Conservation (phyloP, 177 flowering plant species). For the Tripterygium wilfordii region DNA sequence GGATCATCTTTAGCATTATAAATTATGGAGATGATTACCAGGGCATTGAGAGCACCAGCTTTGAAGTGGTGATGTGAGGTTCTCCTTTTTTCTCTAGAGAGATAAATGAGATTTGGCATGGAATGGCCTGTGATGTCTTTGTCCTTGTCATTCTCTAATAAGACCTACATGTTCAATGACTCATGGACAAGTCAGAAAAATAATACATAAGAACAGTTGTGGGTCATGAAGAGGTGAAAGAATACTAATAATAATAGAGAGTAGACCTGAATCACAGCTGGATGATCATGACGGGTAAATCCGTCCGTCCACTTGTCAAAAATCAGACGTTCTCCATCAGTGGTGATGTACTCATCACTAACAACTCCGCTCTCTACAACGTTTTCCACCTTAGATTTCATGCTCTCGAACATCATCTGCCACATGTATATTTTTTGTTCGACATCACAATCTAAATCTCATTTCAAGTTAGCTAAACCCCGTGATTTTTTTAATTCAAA, state of each 20-base stretch:
- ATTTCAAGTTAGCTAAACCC: too few species aligned
- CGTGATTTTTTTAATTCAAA: too few species aligned
- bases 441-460: too few species aligned
- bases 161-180: conserved; percentile 4
- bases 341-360: conserved; percentile 23
- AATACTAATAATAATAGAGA: not conserved
- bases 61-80: conserved; percentile 56
- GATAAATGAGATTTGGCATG: conserved; percentile 71
- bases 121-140: conserved; percentile 32
- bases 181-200: not conserved
- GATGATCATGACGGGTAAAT: conserved; percentile 56
- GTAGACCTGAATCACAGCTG: conserved; percentile 57
- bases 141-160: conserved; percentile 24
- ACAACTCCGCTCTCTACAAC: conserved; percentile 40
- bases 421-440: too few species aligned
- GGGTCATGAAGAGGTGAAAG: not conserved
- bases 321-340: conserved; percentile 22
- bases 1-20: not conserved
- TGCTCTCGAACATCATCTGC: conserved; percentile 41
- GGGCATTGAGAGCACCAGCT: conserved; percentile 76
- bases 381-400: conserved; percentile 48
- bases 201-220: not conserved
- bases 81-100: conserved; percentile 59
- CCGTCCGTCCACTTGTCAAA: conserved; percentile 42
- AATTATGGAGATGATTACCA: conserved; percentile 31